Conservation (phyloP, 306 rosid genomes). For the Cicer yamashitae region DNA sequence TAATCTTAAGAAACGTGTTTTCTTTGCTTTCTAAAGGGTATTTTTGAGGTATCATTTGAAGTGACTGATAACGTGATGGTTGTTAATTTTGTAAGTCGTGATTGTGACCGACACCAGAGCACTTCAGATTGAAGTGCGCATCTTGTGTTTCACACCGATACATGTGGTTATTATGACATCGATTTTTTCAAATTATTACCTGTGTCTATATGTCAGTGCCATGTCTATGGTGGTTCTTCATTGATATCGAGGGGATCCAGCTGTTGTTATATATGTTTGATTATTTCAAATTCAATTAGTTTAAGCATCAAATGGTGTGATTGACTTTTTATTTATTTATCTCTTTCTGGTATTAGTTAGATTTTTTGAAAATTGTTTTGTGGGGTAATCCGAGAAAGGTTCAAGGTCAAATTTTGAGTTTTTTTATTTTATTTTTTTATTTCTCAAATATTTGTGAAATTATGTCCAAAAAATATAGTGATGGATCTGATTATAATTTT, state of each 20-base stretch:
- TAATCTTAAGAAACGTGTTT: neutral
- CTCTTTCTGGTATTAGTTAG: neutral
- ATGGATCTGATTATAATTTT: conserved; percentile 13
- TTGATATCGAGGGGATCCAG: no score
- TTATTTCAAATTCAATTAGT: neutral
- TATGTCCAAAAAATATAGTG: neutral
- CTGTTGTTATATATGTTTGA: neutral
- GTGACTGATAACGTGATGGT: conserved; percentile 17
- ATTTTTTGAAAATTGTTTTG: neutral
- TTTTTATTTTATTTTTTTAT: neutral
- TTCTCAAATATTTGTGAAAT: neutral
- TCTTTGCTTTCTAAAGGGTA: conserved; percentile 10
- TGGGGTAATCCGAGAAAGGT: conserved; percentile 1
- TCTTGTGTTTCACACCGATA: no score
- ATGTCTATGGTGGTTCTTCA: no score
- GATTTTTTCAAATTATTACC: no score
- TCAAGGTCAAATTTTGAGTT: conserved; percentile 1
- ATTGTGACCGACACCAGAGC: no score
- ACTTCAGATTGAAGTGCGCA: no score
- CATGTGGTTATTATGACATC: no score
- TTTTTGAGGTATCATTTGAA: neutral
- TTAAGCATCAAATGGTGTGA: conserved; percentile 4
- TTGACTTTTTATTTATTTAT: neutral
- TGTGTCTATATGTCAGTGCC: no score
- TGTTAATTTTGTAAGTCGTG: conserved; percentile 25